A percentile compares a stretch with the other conserved stretches of the same genome.
phyloP scores from a whole-genome alignment of 202 grass and related monocot genomes.

The Zizania palustris region DNA sequence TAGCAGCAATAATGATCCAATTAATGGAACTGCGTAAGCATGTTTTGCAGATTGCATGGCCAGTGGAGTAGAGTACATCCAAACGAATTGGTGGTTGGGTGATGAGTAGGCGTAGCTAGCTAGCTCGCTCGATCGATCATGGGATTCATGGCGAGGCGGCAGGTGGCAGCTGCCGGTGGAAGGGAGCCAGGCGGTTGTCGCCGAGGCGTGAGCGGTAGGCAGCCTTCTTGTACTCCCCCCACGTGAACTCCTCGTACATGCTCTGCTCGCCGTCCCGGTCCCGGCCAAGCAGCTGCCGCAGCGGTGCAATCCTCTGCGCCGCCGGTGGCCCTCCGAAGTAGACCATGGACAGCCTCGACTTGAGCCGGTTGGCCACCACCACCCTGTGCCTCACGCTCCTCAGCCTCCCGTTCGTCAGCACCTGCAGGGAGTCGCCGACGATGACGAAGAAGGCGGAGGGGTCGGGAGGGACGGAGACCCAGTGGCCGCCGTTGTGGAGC shows the following conservation, averaged over 20 bases:
- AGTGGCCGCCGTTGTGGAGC: slow-evolving; percentile 55
- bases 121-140: no score
- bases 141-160: neutral
- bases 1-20: no score
- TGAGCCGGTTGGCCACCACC: slow-evolving; percentile 63
- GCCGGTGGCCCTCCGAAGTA: slow-evolving; percentile 77
- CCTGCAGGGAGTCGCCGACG: slow-evolving; percentile 90
- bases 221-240: slow-evolving; percentile 88
- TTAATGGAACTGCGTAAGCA: no score
- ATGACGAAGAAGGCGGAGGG: slow-evolving; percentile 69
- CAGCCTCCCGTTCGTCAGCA: slow-evolving; percentile 86
- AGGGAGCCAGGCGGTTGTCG: slow-evolving; percentile 78
- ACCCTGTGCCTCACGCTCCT: slow-evolving; percentile 84
- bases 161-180: slow-evolving; percentile 31
- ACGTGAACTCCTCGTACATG: slow-evolving; percentile 86
- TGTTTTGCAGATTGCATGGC: no score
- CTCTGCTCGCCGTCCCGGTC: slow-evolving; percentile 51
- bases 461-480: slow-evolving; percentile 81
- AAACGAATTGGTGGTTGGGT: no score
- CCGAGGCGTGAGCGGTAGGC: slow-evolving; percentile 75
- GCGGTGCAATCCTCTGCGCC: slow-evolving; percentile 64
- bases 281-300: slow-evolving; percentile 59
- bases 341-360: slow-evolving; percentile 85
- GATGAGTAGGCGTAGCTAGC: no score
- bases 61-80: no score